Evolutionary conservation across 2,329 filamentous ascomycete genomes (phyloP), one percentile per base, ranked within the genome.

Genomic region (Lecanicillium sp.): DNA sequence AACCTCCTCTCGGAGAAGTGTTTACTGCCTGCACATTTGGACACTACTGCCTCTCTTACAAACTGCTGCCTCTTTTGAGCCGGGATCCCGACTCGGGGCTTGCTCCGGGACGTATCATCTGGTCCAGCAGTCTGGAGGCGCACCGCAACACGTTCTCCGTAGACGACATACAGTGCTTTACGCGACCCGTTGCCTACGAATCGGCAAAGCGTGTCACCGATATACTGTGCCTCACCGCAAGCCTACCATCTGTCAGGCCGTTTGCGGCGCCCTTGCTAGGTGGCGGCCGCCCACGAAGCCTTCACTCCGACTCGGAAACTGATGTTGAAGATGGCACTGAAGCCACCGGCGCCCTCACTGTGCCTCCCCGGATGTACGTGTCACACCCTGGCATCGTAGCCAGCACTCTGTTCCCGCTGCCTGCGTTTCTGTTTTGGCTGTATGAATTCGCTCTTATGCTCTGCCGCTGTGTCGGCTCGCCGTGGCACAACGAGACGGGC

Each of bases 11-110:
- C 1, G 90, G 89, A 3, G 77, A 88, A 55, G 81, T 95, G 15
- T 98, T 97, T 63, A 86, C 84, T 62, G 85, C 91, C 42, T 97
- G 97, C 61, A 78, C 95, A 24, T 97, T 98, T 62, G 93, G 93
- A 0, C 93, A 98, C 69, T 97, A 98, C 63, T 70, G 96, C 60
- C 80, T 98, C 20, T 80, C 81, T 14, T 90, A 95, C 64, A 81
- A 84, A 60, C 75, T 97, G 10, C 76, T 86, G 55, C 85, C 88
- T 0, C 72, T 96, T 10, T 75, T 98, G 56, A 69, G 71, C 58
- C 71, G 79, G 43, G 61, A 60, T 14, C 59, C 66, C 14, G 57
- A 59, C 33, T 54, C 66, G 49, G 54, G 66, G 32, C 61, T 71
- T 4, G 49, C 67, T 1, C 70, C 72, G 0, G 86, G 82, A 8